A percentile compares a stretch with the other conserved stretches of the same genome.
These are phyloP conservation scores for Marasmius sp. DNA, from an alignment of 1,284 basidiomycete species.

Conservation along the genomic window DNA sequence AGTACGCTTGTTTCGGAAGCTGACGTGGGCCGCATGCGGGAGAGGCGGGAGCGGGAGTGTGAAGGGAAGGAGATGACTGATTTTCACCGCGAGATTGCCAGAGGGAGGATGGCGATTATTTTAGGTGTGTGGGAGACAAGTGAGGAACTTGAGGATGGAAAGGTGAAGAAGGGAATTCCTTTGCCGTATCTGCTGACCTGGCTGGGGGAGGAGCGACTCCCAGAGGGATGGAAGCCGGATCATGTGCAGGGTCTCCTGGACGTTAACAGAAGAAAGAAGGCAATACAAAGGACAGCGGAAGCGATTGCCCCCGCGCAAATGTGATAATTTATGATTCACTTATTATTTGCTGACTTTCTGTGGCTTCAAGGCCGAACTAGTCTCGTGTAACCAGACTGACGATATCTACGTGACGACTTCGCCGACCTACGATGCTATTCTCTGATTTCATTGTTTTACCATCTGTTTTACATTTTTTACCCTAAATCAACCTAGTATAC, in stretches of 20 bases:
- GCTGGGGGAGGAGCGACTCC: slow-evolving; percentile 11
- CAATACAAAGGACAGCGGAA: slow-evolving; percentile 1
- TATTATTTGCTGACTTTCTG: too few species aligned
- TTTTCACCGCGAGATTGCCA: slow-evolving; percentile 12
- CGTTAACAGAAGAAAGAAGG: slow-evolving; percentile 8
- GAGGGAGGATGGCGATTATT: slow-evolving; percentile 17
- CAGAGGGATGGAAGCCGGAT: slow-evolving; percentile 9
- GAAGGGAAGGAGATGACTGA: slow-evolving; percentile 3
- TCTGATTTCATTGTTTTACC: too few species aligned
- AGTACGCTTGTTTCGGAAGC: slow-evolving; percentile 7
- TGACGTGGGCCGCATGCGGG: slow-evolving; percentile 13
- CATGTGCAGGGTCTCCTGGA: slow-evolving; percentile 7
- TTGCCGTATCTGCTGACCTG: slow-evolving; percentile 11
- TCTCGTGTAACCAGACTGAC: too few species aligned
- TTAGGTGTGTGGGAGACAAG: slow-evolving; percentile 14
- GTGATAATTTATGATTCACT: not conserved
- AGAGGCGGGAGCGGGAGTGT: slow-evolving; percentile 6
- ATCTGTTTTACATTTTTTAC: too few species aligned
- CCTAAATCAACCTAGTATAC: too few species aligned
- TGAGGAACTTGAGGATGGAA: not conserved
- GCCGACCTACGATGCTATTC: too few species aligned
- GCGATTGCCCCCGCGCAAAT: not conserved
- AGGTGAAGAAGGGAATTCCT: slow-evolving; percentile 11
- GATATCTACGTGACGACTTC: too few species aligned
- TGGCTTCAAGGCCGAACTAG: too few species aligned